A percentile compares a stretch with the other conserved stretches of the same genome.
These are phyloP conservation scores for Chalciporus pseudorubinellus DNA, from an alignment of 768 basidiomycete genomes.

Conservation along the genomic window DNA sequence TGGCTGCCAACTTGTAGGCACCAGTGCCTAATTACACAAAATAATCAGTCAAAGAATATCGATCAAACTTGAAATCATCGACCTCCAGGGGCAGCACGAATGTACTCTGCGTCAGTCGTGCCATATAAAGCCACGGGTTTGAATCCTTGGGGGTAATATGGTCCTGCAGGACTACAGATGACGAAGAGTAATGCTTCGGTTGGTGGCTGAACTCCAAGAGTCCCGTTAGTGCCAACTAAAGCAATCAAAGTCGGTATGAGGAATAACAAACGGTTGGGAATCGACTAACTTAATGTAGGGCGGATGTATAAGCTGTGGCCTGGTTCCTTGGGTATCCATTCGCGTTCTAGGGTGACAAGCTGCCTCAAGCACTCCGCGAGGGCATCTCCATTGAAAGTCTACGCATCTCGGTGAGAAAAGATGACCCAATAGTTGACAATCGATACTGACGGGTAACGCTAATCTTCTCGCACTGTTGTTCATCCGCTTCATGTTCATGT, in stretches of 20 bases:
- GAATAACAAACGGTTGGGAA: too few species aligned
- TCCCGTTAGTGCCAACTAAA: conserved; percentile 66
- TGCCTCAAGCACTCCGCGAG: conserved; percentile 80
- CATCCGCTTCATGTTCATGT: conserved; percentile 98
- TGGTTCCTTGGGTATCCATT: conserved; percentile 88
- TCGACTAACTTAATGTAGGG: conserved; percentile 59
- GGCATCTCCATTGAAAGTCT: conserved; percentile 78
- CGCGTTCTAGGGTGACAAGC: conserved; percentile 77
- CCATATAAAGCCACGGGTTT: conserved; percentile 87
- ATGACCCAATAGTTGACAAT: too few species aligned
- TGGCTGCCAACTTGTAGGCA: conserved; percentile 82
- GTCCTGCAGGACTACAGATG: conserved; percentile 64
- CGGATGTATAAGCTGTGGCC: conserved; percentile 93
- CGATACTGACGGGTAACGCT: conserved; percentile 62
- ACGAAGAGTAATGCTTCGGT: conserved; percentile 68
- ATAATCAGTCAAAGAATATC: conserved; percentile 7
- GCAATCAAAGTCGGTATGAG: neutral
- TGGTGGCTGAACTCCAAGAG: conserved; percentile 51
- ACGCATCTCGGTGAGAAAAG: neutral
- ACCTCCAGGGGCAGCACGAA: conserved; percentile 87
- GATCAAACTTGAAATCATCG: neutral
- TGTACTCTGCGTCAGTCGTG: conserved; percentile 63
- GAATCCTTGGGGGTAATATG: conserved; percentile 84
- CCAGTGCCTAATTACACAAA: conserved; percentile 59
- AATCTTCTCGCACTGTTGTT: conserved; percentile 77